Evolutionary conservation across 208 protist genomes (phyloP).

Genomic region (Leishmania arabica): DNA sequence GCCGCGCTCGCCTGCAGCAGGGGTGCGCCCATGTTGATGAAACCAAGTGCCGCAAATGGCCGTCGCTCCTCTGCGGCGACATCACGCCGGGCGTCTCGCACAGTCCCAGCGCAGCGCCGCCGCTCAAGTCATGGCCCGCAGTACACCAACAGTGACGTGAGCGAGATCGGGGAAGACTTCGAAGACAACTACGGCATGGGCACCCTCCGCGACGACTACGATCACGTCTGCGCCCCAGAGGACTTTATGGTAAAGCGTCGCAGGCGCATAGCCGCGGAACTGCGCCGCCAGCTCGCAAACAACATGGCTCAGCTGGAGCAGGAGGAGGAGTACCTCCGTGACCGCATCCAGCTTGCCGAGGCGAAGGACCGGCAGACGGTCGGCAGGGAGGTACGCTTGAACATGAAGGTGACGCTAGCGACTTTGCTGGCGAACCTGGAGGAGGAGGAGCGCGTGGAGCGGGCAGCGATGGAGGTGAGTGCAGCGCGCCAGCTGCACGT

Average conservation of each 20-base stretch:
- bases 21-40: not conserved
- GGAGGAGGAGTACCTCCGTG: constrained; percentile 54
- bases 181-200: constrained; percentile 11
- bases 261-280: constrained; percentile 32
- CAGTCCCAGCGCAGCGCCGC: constrained; percentile 10
- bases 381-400: constrained; percentile 12
- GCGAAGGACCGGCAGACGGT: constrained; percentile 43
- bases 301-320: constrained; percentile 47
- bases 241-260: constrained; percentile 32
- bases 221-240: constrained; percentile 37
- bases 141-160: constrained; percentile 20
- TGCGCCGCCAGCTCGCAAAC: constrained; percentile 38
- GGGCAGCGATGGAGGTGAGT: constrained; percentile 64
- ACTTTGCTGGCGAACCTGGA: constrained; percentile 34
- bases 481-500: constrained; percentile 64
- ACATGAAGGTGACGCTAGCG: constrained; percentile 8
- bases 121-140: constrained; percentile 2
- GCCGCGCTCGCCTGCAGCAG: constrained; percentile 16
- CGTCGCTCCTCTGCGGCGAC: not conserved
- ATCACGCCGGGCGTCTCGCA: constrained; percentile 13
- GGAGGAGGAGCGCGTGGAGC: constrained; percentile 58
- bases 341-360: constrained; percentile 48
- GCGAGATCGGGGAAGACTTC: constrained; percentile 21
- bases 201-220: constrained; percentile 21
- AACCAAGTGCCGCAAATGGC: constrained; percentile 1